Percentiles rank a stretch among this genome's conserved stretches.
Conservation (phyloP, 2,329 filamentous ascomycete genomes). For the Colletotrichum scovillei region DNA sequence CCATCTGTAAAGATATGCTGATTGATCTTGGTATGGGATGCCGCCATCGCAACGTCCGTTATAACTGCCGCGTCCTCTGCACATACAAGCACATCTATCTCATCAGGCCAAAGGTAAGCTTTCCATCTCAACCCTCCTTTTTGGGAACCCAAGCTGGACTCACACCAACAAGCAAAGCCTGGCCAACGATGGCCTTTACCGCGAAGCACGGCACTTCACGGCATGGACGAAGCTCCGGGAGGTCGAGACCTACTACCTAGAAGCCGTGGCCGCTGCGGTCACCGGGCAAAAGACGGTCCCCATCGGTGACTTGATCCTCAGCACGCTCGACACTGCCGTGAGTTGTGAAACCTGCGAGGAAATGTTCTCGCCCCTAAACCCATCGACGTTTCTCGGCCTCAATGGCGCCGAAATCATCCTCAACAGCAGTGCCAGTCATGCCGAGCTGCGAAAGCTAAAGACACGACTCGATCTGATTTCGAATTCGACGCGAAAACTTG, state of each 20-base stretch:
- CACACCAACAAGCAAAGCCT: conserved; percentile 35
- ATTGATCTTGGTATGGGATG: conserved; percentile 73
- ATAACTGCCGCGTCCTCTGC: conserved; percentile 50
- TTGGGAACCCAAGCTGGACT: neutral
- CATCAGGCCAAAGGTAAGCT: conserved; percentile 74
- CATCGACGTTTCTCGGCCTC: conserved; percentile 40
- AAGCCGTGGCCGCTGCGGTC: neutral
- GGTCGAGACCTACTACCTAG: conserved; percentile 2
- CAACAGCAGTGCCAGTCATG: conserved; percentile 47
- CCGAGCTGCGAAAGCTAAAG: conserved; percentile 73
- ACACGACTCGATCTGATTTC: conserved; percentile 72
- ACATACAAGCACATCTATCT: conserved; percentile 76
- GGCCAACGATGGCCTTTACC: conserved; percentile 50
- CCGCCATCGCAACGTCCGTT: conserved; percentile 56
- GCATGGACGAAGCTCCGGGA: conserved; percentile 51
- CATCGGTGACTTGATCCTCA: conserved; percentile 54
- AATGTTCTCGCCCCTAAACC: conserved; percentile 44
- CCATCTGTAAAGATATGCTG: conserved; percentile 72
- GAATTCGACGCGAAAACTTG: conserved; percentile 72
- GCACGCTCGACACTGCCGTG: conserved; percentile 49
- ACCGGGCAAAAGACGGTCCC: conserved; percentile 45
- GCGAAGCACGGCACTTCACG: conserved; percentile 54
- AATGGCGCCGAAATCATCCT: conserved; percentile 25
- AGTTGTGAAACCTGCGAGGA: conserved; percentile 53
- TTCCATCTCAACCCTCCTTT: neutral